Conservation (phyloP, 441 rosid species). For the Brassica balearica region DNA sequence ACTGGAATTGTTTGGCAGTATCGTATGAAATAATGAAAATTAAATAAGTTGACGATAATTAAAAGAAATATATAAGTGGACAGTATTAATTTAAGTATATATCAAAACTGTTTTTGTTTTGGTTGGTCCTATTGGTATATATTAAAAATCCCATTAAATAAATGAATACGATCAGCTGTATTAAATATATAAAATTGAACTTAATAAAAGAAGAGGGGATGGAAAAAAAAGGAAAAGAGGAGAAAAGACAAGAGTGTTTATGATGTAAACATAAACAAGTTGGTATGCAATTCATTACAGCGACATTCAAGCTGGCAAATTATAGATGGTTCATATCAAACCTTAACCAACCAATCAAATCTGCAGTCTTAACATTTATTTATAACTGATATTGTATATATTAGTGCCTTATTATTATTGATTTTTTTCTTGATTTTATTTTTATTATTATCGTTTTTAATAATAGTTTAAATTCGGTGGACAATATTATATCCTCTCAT, state of each 20-base stretch:
- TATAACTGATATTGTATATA: slow-evolving; percentile 9
- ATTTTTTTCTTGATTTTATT: slow-evolving; percentile 31
- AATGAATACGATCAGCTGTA: neutral
- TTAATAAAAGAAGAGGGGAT: neutral
- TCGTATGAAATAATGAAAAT: neutral
- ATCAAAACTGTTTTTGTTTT: neutral
- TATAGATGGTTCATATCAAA: slow-evolving; percentile 41
- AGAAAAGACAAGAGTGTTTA: slow-evolving; percentile 30
- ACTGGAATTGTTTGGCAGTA: slow-evolving; percentile 28
- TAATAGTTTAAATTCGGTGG: slow-evolving; percentile 6
- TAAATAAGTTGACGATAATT: neutral
- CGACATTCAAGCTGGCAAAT: slow-evolving; percentile 40
- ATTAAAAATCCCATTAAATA: neutral
- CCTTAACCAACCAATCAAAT: slow-evolving; percentile 38
- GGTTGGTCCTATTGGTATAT: neutral
- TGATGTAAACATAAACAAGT: slow-evolving; percentile 45
- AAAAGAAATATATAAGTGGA: neutral
- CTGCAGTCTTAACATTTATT: slow-evolving; percentile 26
- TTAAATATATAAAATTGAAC: neutral
- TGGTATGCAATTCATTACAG: slow-evolving; percentile 37
- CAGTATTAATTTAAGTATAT: neutral
- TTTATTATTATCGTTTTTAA: neutral
- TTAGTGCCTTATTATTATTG: neutral
- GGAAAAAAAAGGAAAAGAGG: neutral
- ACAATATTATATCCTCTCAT: slow-evolving; percentile 36